Percentiles rank a stretch among this genome's conserved stretches.
Evolutionary conservation across 225 moss, liverwort and hornwort species (phyloP).

Genomic region (Polytrichum formosum): DNA sequence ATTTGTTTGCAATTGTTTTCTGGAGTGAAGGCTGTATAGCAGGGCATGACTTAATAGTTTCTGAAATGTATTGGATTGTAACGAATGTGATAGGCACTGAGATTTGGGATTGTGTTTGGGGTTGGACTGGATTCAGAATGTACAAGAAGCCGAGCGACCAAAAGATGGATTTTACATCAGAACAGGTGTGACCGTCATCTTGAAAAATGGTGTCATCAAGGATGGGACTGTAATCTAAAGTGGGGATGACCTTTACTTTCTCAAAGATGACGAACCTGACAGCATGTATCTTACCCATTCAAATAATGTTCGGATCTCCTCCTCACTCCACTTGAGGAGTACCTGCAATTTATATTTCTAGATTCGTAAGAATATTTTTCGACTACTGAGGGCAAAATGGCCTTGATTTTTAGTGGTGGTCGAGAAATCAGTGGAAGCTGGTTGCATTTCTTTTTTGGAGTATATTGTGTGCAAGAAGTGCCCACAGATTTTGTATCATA

Average conservation of each 20-base stretch:
- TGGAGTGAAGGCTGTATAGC: not conserved
- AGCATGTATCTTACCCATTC: slow-evolving; percentile 17
- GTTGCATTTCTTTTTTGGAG: slow-evolving; percentile 1
- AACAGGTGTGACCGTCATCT: slow-evolving; percentile 45
- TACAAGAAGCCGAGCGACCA: slow-evolving; percentile 46
- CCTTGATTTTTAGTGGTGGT: slow-evolving; percentile 1
- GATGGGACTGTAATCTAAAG: slow-evolving; percentile 39
- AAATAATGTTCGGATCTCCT: slow-evolving; percentile 7
- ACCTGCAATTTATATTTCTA: not conserved
- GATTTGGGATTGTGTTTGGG: not conserved
- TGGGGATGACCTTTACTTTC: not conserved
- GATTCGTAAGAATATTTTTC: not conserved
- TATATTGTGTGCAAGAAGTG: slow-evolving; percentile 4
- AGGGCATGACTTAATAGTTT: not conserved
- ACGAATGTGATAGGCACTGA: not conserved
- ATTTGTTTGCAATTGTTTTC: not conserved
- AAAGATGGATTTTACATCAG: slow-evolving; percentile 57
- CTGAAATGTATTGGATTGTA: not conserved
- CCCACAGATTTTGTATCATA: slow-evolving; percentile 3
- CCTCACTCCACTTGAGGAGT: not conserved
- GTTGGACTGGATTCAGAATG: slow-evolving; percentile 44
- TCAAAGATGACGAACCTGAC: slow-evolving; percentile 15
- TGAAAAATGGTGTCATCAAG: slow-evolving; percentile 50
- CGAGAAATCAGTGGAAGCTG: too few species aligned
- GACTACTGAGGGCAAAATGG: not conserved